Percentiles rank a stretch among this genome's conserved stretches.
Evolutionary conservation across 75 land plant genomes (phyloP).

Genomic region (Cunninghamia lanceolata): DNA sequence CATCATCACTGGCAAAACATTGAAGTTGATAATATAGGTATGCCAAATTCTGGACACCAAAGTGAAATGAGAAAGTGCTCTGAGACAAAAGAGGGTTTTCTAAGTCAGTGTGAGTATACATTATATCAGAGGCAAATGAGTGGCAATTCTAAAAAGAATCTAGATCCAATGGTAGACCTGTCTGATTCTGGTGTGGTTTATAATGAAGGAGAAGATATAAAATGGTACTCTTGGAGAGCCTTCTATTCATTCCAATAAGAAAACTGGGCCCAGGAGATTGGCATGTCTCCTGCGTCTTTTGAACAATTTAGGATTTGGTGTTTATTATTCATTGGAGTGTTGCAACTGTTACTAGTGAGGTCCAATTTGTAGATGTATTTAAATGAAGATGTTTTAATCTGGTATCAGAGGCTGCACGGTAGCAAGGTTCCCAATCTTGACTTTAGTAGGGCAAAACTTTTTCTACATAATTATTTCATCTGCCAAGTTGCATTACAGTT

Average conservation of each 20-base stretch:
- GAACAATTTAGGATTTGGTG: conserved; percentile 41
- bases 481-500: conserved; percentile 63
- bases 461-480: conserved; percentile 71
- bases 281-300: conserved; percentile 34
- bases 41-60: conserved; percentile 1
- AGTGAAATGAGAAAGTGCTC: background rate
- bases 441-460: conserved; percentile 62
- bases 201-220: conserved; percentile 15
- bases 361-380: conserved; percentile 64
- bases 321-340: conserved; percentile 35
- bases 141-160: background rate
- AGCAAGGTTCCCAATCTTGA: conserved; percentile 66
- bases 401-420: conserved; percentile 81
- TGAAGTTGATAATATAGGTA: background rate
- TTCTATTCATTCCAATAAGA: conserved; percentile 9
- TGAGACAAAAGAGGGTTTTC: conserved; percentile 1
- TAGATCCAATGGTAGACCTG: background rate
- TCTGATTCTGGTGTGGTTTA: conserved; percentile 1
- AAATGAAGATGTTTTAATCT: conserved; percentile 69
- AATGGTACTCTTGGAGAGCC: background rate
- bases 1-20: background rate
- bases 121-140: conserved; percentile 1
- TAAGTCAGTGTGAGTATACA: background rate
- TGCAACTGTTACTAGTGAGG: conserved; percentile 50
- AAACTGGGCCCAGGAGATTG: conserved; percentile 40